Evolutionary conservation across 2,329 filamentous ascomycete genomes (phyloP), one percentile per base, ranked within the genome.

Genomic region (Hypoxylon sp.): DNA sequence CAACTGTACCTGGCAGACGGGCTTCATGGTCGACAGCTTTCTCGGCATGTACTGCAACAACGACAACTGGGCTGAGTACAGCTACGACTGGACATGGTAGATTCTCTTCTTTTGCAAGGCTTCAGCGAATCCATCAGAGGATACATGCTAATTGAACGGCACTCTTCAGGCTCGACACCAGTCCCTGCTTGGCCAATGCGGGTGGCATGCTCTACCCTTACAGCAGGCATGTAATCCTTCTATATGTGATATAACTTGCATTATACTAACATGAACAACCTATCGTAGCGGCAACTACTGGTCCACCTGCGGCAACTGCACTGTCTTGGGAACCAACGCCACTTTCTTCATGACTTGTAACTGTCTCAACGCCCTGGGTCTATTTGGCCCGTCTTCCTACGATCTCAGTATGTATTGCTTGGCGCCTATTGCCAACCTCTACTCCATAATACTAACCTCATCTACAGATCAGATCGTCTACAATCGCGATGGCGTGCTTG

Each of bases 31-130:
- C 6, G 73, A 72, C 36, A 72, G 68, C 60, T 77, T 70, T 58
- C 75, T 81, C 0, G 78, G 78, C 30, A 73, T 79, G 69, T 81
- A 79, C 68, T 81, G 80, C 73, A 77, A 78, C 61, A 78, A 80
- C 52, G 66, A 78, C 44, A 67, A 80, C 65, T 74, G 71, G 64
- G 71, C 64, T 1, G 42, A 72, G 4, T 80, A 73, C 58, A 75
- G 72, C 20, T 81, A 80, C 69, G 78, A 80, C 54, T 81, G 79
- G 77, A 76, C 79, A 11, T 79, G 76, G 79, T 79, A 70, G 67
- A 71, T 30, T 33, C 12, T 8, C 26, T 40, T 33, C 12, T 8
- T 24, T 40, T 18, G n/a, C 36, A 16, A 16, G 36, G 16, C 9
- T 22, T 36, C 2, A 42, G 32, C 22, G 4, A 3, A 26, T 26